These are phyloP conservation scores for Sapria himalayana DNA, from an alignment of 345 rosid species.

Conservation along the genomic window DNA sequence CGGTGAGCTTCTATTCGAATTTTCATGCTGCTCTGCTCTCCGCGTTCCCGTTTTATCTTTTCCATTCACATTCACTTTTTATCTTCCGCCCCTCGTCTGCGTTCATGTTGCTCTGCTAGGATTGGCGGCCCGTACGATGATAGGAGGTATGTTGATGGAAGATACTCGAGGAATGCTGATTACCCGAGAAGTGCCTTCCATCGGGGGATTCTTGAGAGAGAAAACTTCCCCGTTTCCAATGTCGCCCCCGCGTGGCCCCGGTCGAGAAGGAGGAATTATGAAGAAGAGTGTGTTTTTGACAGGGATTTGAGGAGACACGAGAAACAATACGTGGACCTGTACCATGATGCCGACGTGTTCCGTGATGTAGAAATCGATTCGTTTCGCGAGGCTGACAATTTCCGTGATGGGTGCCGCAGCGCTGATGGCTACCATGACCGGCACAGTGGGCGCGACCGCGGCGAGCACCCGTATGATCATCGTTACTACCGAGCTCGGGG, in stretches of 20 bases:
- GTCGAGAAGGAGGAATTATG: slow-evolving; percentile 57
- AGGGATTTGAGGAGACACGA: slow-evolving; percentile 47
- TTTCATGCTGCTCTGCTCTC: slow-evolving; percentile 1
- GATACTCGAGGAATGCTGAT: slow-evolving; percentile 39
- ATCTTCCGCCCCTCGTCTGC: slow-evolving; percentile 18
- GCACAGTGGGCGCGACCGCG: slow-evolving; percentile 37
- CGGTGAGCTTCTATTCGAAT: slow-evolving; percentile 36
- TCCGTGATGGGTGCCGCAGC: slow-evolving; percentile 27
- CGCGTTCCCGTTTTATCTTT: slow-evolving; percentile 14
- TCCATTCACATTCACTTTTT: slow-evolving; percentile 17
- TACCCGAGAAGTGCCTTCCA: slow-evolving; percentile 36
- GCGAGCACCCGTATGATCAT: slow-evolving; percentile 41
- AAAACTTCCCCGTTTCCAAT: slow-evolving; percentile 31
- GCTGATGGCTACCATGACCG: slow-evolving; percentile 44
- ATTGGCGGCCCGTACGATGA: slow-evolving; percentile 54
- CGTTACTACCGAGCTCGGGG: slow-evolving; percentile 32
- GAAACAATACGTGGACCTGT: slow-evolving; percentile 34
- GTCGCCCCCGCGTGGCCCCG: slow-evolving; percentile 41
- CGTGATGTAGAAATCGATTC: slow-evolving; percentile 24
- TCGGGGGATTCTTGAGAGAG: slow-evolving; percentile 27
- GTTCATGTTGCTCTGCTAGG: slow-evolving; percentile 24
- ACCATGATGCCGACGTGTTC: slow-evolving; percentile 26
- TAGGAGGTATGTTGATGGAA: slow-evolving; percentile 55
- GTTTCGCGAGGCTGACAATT: slow-evolving; percentile 22
- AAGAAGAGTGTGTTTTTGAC: slow-evolving; percentile 46